Base-by-base conservation (phyloP, 148 eudicot species). In the Fallopia convolvulus region DNA sequence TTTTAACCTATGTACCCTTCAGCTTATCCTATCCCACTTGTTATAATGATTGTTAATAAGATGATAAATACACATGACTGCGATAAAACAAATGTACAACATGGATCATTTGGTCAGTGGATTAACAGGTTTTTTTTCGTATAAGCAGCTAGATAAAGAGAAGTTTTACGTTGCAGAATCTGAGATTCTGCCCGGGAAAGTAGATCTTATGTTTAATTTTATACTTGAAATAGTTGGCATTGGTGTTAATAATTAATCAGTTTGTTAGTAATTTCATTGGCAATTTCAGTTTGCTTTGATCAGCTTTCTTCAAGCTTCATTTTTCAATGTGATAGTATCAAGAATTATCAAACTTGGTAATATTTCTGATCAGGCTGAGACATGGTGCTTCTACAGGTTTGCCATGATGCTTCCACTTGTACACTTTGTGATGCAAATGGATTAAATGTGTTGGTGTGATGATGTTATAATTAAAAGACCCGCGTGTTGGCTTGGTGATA, bases 401-500 rank as follows among this genome's bases (percentile, higher is more conserved):
- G 17, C 40, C 32, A 21, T 23, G 65, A 21, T 52, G 58, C 58
- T 52, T 52, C 58, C 56, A 58, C 70, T 3, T 20, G 2, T 21
- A 23, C 39, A 65, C 26, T 65, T 30, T 65, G 70, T 65, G 40
- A 65, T 65, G 70, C 70, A 65, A 65, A 30, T 13, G 70, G 40
- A 21, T 65, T 30, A 6, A 6, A 23, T 58, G 70, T 65, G 70
- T 65, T 23, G 40, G 70, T 17, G 32, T 30, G 70, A n/a, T 65
- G 40, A 32, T 32, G 66, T 65, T 32, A 32, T 36, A 65, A 4
- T 26, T 65, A 41, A 65, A 65, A 65, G 40, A 23, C 39, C 70
- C 14, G 14, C 41, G 15, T 65, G 40, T 30, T 32, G 70, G 66
- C 66, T 21, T 60, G 30, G 66, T 21, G 66, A 65, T 65, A 13